phyloP scores from a whole-genome alignment of 148 eudicot genomes.

The Hydrangea macrophylla region DNA sequence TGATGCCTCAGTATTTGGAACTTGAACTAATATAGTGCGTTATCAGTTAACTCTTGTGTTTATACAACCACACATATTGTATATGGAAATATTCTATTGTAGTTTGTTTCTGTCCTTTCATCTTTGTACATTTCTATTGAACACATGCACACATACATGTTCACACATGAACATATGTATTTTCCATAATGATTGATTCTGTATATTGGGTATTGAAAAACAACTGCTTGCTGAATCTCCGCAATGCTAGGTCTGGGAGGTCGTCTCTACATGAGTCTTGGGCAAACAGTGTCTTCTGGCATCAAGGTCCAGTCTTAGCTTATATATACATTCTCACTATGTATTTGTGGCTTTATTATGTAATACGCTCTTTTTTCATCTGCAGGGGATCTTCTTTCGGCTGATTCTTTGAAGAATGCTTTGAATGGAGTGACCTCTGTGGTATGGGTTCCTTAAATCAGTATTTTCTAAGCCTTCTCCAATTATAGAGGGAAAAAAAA shows the following conservation, averaged over 20 bases:
- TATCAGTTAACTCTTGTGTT: no score
- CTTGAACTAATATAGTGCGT: no score
- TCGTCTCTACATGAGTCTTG: constrained; percentile 50
- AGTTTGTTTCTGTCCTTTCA: no score
- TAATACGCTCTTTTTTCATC: constrained; percentile 18
- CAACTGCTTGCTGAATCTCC: neutral
- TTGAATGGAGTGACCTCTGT: constrained; percentile 64
- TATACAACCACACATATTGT: no score
- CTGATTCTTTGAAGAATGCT: constrained; percentile 53
- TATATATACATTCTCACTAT: neutral
- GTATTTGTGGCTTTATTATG: neutral
- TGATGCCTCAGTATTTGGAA: no score
- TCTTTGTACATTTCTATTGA: no score
- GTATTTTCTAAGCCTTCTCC: constrained; percentile 5
- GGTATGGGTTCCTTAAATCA: constrained; percentile 26
- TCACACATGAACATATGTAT: no score
- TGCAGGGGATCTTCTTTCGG: constrained; percentile 55
- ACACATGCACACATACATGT: no score
- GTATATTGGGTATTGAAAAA: no score
- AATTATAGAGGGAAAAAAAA: no score
- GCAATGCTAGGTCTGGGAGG: constrained; percentile 49
- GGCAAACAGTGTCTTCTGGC: constrained; percentile 47
- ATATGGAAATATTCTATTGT: no score
- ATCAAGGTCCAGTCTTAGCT: constrained; percentile 40
- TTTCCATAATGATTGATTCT: no score